Base-by-base conservation (phyloP, 257 asterid species). In the Paraleonurus japonicus region DNA sequence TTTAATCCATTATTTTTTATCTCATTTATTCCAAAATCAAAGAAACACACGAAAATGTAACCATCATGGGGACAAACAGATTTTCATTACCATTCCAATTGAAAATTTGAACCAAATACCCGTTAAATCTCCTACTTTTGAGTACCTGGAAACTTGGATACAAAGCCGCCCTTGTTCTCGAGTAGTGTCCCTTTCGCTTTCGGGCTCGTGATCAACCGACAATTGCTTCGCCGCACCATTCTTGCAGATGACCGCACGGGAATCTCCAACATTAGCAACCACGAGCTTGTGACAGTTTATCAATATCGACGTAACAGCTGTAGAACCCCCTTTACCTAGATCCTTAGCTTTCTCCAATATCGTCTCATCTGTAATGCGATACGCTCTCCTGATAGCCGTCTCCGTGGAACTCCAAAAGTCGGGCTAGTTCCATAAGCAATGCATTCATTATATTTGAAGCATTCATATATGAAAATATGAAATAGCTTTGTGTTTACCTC, bases 231-330 rank as follows among this genome's bases (percentile, higher is more conserved):
- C 96, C 43, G 75, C 84, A 2, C 97, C 96, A 19, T 86, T 87
- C 84, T 69, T 85, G 85, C 85, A 94, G 28, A 94, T 84, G 39
- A 94, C 97, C 1, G 96, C 99, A 9, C 99, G 96, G 48, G 99
- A 94, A 68, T 94, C 99, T 65, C 99, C 99, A 12, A 89, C 96
- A 66, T 91, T 94, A 0, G 96, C 99, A n/a, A 94, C 95, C 37
- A 94, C 81, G 9, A 94, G 93, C 80, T 88, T 94, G 60, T 85
- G 84, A 60, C 96, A 80, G 43, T 94, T 86, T 66, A 91, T 87
- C 75, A 94, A 48, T 76, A 94, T 91, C 9, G 96, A 97, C 8
- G 98, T 91, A 33, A 94, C 99, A 0, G 99, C 98, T 4, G 99
- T 91, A 4, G 99, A 94, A 32, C 99, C 99, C 17, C 99, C 99